Evolutionary conservation across 202 grass and related monocot species (phyloP).

Genomic region (Saccharum hybrid): DNA sequence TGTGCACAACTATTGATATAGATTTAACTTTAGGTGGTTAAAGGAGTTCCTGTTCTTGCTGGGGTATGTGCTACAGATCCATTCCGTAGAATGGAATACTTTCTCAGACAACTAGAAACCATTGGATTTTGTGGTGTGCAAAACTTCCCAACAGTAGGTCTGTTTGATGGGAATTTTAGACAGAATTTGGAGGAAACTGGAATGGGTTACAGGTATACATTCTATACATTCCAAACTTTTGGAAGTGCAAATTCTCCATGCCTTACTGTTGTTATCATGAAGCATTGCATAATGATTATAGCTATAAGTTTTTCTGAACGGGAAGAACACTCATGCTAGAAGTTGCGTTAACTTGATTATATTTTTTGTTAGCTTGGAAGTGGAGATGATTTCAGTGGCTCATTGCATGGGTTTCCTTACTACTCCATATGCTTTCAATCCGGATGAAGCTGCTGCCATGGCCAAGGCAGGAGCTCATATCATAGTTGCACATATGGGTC

Average conservation of each 20-base stretch:
- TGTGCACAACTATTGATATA: slow-evolving; percentile 26
- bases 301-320: neutral
- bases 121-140: slow-evolving; percentile 93
- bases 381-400: slow-evolving; percentile 89
- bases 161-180: slow-evolving; percentile 87
- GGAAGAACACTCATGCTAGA: neutral
- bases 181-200: slow-evolving; percentile 97
- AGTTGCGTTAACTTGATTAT: slow-evolving; percentile 32
- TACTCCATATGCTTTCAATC: slow-evolving; percentile 91
- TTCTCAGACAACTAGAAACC: slow-evolving; percentile 81
- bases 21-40: slow-evolving; percentile 64
- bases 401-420: slow-evolving; percentile 78
- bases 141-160: slow-evolving; percentile 98
- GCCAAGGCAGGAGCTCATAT: slow-evolving; percentile 84
- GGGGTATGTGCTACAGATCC: slow-evolving; percentile 97
- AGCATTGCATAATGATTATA: neutral
- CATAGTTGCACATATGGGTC: slow-evolving; percentile 93
- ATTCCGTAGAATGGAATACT: slow-evolving; percentile 88
- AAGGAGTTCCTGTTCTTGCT: slow-evolving; percentile 91
- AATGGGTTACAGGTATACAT: slow-evolving; percentile 88
- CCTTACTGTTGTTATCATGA: neutral
- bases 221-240: neutral
- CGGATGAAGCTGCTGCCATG: slow-evolving; percentile 76
- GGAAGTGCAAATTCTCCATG: neutral
- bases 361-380: slow-evolving; percentile 72